phyloP scores from a whole-genome alignment of 2,329 filamentous ascomycete species.

The Cladosporium sp. region DNA sequence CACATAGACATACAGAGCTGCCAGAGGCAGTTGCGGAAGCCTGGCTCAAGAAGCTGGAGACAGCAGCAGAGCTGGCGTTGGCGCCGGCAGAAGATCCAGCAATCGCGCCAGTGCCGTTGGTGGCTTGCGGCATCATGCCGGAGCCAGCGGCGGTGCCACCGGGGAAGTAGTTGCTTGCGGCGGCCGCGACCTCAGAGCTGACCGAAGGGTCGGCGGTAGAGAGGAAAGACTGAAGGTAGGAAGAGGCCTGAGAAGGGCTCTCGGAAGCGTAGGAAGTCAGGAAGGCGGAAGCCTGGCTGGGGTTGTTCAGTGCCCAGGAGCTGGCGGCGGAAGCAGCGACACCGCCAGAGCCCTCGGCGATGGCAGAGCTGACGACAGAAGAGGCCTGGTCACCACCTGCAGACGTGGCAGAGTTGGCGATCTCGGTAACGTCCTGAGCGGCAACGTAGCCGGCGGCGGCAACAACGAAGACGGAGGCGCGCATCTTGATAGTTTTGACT shows the following conservation, averaged over 20 bases:
- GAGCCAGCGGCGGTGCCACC: background rate
- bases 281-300: constrained; percentile 3
- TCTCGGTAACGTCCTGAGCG: constrained; percentile 5
- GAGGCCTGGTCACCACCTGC: background rate
- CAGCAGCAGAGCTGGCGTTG: background rate
- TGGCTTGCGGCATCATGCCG: constrained; percentile 2
- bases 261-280: background rate
- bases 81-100: constrained; percentile 1
- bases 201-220: constrained; percentile 7
- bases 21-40: constrained; percentile 6
- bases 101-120: background rate
- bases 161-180: constrained; percentile 1
- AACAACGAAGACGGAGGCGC: background rate
- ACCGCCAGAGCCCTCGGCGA: background rate
- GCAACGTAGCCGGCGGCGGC: constrained; percentile 9
- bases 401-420: background rate
- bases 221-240: background rate
- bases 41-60: constrained; percentile 8
- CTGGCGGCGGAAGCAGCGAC: background rate
- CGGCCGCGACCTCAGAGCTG: constrained; percentile 2
- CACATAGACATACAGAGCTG: constrained; percentile 4
- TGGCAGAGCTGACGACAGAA: background rate
- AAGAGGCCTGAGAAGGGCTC: constrained; percentile 4
- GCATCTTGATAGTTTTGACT: constrained; percentile 2
- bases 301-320: background rate